phyloP scores from a whole-genome alignment of 495 filamentous ascomycete species.

The Xylaria flabelliformis region DNA sequence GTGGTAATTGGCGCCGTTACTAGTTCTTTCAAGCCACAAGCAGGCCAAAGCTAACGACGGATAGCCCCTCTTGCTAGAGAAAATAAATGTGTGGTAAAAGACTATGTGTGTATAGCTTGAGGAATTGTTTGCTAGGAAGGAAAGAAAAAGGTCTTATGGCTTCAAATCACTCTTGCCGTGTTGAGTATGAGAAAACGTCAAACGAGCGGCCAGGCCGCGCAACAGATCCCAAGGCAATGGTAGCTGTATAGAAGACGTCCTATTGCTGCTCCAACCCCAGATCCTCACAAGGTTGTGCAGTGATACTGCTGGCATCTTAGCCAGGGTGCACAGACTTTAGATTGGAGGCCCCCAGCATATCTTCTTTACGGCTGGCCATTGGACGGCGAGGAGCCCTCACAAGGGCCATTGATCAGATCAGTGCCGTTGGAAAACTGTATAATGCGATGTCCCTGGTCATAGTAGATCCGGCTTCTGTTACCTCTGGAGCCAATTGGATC shows the following conservation, averaged over 20 bases:
- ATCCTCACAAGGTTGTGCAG: constrained; percentile 29
- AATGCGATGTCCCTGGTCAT: constrained; percentile 42
- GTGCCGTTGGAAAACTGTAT: constrained; percentile 38
- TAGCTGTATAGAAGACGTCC: constrained; percentile 30
- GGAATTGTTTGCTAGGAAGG: background rate
- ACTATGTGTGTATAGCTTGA: background rate
- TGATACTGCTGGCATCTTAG: constrained; percentile 21
- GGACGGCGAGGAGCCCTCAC: constrained; percentile 14
- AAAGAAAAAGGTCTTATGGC: background rate
- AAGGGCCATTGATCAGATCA: constrained; percentile 16
- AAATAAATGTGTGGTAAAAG: background rate
- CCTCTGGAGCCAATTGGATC: constrained; percentile 13
- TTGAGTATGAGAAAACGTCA: constrained; percentile 7
- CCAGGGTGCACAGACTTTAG: constrained; percentile 11
- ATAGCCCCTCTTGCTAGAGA: background rate
- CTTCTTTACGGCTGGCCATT: constrained; percentile 17
- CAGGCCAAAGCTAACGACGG: constrained; percentile 10
- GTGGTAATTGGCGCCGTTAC: constrained; percentile 16
- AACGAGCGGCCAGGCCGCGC: constrained; percentile 3
- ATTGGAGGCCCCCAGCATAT: constrained; percentile 16
- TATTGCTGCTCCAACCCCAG: constrained; percentile 29
- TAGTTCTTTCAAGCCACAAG: constrained; percentile 14
- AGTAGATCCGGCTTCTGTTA: constrained; percentile 35
- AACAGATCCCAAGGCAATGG: constrained; percentile 29
- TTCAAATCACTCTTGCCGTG: background rate